phyloP scores from a whole-genome alignment of 805 yeast species.

The Saccharomycopsis babjevae region DNA sequence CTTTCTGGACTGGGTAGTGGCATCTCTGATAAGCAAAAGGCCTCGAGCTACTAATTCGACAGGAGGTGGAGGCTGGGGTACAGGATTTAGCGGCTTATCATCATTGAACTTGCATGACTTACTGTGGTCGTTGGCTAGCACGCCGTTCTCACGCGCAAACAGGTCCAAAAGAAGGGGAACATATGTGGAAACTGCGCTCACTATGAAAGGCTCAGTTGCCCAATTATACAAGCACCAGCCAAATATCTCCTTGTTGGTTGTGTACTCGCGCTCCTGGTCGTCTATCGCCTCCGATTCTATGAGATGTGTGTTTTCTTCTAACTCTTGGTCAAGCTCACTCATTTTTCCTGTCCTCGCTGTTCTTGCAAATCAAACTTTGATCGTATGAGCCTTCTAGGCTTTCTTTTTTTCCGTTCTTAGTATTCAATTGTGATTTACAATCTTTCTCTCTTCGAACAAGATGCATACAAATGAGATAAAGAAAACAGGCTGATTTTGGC shows the following conservation, averaged over 20 bases:
- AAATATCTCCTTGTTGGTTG: constrained; percentile 35
- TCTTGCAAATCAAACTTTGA: background rate
- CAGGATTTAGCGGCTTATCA: constrained; percentile 23
- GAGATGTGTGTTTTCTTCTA: background rate
- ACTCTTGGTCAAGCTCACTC: background rate
- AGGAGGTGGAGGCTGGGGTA: constrained; percentile 25
- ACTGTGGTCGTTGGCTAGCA: constrained; percentile 44
- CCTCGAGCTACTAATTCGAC: constrained; percentile 21
- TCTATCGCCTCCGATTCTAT: background rate
- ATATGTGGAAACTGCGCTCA: constrained; percentile 69
- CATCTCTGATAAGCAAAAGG: background rate
- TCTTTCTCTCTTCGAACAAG: too few species aligned
- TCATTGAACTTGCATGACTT: constrained; percentile 40
- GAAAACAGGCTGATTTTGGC: too few species aligned
- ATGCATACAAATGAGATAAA: too few species aligned
- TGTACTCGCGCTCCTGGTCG: constrained; percentile 10
- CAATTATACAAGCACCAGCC: constrained; percentile 68
- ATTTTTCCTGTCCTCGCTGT: background rate
- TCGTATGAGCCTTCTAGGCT: background rate
- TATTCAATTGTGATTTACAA: too few species aligned
- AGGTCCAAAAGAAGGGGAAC: constrained; percentile 64
- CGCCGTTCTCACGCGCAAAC: constrained; percentile 66
- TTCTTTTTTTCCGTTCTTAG: too few species aligned
- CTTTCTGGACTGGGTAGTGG: constrained; percentile 9
- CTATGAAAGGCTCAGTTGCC: constrained; percentile 76